These are phyloP conservation scores for Cyanidiococcus yangmingshanensis DNA, from an alignment of 23 red algal genomes.

Conservation along the genomic window DNA sequence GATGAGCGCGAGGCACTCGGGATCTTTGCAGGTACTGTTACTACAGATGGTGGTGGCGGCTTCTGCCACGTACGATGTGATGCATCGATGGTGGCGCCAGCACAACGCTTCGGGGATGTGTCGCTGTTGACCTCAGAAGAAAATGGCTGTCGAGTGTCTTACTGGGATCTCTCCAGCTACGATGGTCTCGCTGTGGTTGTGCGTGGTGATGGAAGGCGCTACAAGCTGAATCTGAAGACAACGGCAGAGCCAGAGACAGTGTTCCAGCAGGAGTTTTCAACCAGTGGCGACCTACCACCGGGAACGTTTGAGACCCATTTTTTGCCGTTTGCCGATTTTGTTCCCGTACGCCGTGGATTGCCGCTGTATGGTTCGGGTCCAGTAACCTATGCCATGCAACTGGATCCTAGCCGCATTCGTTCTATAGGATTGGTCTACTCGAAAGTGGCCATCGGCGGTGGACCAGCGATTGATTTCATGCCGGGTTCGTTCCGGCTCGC, in stretches of 20 bases:
- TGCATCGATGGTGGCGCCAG: neutral
- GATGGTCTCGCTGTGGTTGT: conserved; percentile 32
- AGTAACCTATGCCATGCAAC: neutral
- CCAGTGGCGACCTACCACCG: neutral
- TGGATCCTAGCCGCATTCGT: conserved; percentile 17
- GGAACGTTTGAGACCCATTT: conserved; percentile 19
- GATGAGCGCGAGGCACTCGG: neutral
- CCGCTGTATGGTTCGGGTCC: conserved; percentile 19
- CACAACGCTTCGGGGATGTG: neutral
- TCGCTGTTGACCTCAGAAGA: neutral
- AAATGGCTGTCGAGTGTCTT: neutral
- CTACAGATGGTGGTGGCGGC: conserved; percentile 9
- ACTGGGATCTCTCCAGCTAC: conserved; percentile 21
- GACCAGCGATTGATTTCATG: neutral
- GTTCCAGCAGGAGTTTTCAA: conserved; percentile 38
- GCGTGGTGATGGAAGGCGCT: conserved; percentile 39
- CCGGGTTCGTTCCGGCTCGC: conserved; percentile 32
- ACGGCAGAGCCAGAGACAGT: conserved; percentile 18
- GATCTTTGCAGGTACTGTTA: conserved; percentile 28
- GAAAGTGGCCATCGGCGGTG: conserved; percentile 34
- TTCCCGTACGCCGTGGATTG: conserved; percentile 22
- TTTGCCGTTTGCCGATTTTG: conserved; percentile 36
- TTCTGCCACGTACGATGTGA: conserved; percentile 16
- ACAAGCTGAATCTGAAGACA: conserved; percentile 38
- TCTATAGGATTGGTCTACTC: conserved; percentile 21